These are phyloP conservation scores for Umbilicus rupestris DNA, from an alignment of 164 flowering plant species.

Conservation along the genomic window DNA sequence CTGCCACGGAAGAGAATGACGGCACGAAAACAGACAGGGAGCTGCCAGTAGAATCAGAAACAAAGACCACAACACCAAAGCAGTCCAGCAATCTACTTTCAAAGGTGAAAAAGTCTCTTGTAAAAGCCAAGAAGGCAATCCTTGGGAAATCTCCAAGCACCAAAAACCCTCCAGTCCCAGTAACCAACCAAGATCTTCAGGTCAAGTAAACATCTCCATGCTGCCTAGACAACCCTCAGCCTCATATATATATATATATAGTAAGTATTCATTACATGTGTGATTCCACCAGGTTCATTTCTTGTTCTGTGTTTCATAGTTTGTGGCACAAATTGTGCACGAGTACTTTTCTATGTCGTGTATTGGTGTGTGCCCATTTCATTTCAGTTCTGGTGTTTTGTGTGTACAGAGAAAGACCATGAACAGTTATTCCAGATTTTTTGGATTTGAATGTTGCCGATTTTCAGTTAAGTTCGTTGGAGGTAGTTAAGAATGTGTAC, in stretches of 20 bases:
- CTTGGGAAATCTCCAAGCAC: slow-evolving; percentile 63
- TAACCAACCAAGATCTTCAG: slow-evolving; percentile 9
- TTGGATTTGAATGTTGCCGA: too few species aligned
- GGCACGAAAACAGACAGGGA: neutral
- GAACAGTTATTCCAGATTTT: too few species aligned
- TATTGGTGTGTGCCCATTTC: too few species aligned
- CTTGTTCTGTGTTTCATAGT: neutral
- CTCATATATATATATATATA: too few species aligned
- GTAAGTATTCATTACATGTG: neutral
- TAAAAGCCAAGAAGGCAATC: slow-evolving; percentile 72
- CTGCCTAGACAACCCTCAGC: neutral
- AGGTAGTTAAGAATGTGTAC: too few species aligned
- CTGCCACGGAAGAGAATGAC: neutral
- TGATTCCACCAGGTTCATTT: neutral
- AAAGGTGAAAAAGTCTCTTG: slow-evolving; percentile 59
- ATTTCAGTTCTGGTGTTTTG: too few species aligned
- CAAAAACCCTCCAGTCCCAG: slow-evolving; percentile 35
- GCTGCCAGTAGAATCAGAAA: neutral
- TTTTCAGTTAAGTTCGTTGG: too few species aligned
- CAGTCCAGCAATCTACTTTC: slow-evolving; percentile 44
- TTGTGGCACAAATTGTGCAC: too few species aligned
- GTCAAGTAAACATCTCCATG: slow-evolving; percentile 1
- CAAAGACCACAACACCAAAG: slow-evolving; percentile 25
- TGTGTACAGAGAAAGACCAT: too few species aligned
- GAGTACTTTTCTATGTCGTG: too few species aligned